A percentile compares a stretch with the other conserved stretches of the same genome.
These are phyloP conservation scores for Grosmannia clavigera DNA, from an alignment of 2,329 filamentous ascomycete genomes.

Conservation along the genomic window DNA sequence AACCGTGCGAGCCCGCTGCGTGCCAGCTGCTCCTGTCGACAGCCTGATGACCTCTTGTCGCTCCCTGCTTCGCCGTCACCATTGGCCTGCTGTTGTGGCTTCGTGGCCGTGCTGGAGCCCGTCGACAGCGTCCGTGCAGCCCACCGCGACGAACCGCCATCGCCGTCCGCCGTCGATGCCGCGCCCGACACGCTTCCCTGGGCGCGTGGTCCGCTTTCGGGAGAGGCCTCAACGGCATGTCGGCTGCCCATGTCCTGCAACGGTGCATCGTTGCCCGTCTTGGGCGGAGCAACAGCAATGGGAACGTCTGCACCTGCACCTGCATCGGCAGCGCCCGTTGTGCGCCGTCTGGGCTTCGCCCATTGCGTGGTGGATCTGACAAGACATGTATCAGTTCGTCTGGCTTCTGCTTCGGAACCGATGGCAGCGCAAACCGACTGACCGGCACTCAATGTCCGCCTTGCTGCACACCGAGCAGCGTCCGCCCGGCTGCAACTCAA, in stretches of 20 bases:
- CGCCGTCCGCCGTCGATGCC: background rate
- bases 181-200: background rate
- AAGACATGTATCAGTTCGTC: background rate
- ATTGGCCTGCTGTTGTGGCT: background rate
- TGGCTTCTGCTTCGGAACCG: background rate
- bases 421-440: background rate
- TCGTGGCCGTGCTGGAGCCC: background rate
- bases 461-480: slow-evolving; percentile 7
- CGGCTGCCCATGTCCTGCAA: background rate
- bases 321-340: background rate
- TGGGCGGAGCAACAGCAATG: background rate
- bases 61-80: too few relatives aligned
- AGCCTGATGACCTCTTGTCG: background rate
- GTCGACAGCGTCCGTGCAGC: background rate
- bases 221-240: too few relatives aligned
- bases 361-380: background rate
- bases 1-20: slow-evolving; percentile 10
- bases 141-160: too few relatives aligned
- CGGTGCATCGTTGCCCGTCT: background rate
- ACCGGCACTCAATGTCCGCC: slow-evolving; percentile 7
- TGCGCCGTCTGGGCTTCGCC: background rate
- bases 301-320: background rate
- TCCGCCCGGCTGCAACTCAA: background rate
- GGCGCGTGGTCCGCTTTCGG: background rate
- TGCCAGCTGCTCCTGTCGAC: background rate